Evolutionary conservation across 2,329 filamentous ascomycete genomes (phyloP), one percentile per base, ranked within the genome.

Genomic region (Fusarium guadeloupense): DNA sequence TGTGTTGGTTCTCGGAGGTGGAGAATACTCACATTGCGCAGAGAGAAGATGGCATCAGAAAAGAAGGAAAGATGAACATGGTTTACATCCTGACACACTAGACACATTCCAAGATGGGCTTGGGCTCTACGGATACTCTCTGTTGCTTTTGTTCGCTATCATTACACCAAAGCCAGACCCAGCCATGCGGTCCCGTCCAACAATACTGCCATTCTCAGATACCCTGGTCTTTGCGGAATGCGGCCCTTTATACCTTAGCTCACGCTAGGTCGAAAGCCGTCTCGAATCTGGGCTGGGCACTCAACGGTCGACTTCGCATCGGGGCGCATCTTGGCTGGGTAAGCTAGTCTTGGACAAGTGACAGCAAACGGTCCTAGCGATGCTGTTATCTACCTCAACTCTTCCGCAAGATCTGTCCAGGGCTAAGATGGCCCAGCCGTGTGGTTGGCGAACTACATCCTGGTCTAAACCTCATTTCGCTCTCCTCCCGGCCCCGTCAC

Each of bases 401-500:
- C 61, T 54, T 49, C 59, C 59, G 56, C 30, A 44, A 69, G 66
- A 69, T 69, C 67, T 69, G 54, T 62, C 59, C 55, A 69, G 65
- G 55, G 43, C 53, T 35, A 58, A 66, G 54, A 66, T 66, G 61
- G 67, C 67, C 67, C 67, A 56, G 66, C 61, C 59, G 60, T 60
- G 38, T 64, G 67, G 67, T 69, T 69, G 64, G 66, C 59, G 59
- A 69, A 62, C 63, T 44, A 40, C 50, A 66, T 58, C 67, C 60
- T 67, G 46, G 62, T 54, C 66, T 53, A 59, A 44, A 54, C 59
- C 62, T 69, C 67, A 69, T 69, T 70, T 69, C 67, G 67, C 59
- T 70, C 66, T 67, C 60, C 51, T 66, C 52, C 59, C 67, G 67
- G 65, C 67, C 65, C 67, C 67, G 54, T 70, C 61, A 66, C 61